Evolutionary conservation across 2,329 filamentous ascomycete species (phyloP).

Genomic region (Diaporthe australafricana): DNA sequence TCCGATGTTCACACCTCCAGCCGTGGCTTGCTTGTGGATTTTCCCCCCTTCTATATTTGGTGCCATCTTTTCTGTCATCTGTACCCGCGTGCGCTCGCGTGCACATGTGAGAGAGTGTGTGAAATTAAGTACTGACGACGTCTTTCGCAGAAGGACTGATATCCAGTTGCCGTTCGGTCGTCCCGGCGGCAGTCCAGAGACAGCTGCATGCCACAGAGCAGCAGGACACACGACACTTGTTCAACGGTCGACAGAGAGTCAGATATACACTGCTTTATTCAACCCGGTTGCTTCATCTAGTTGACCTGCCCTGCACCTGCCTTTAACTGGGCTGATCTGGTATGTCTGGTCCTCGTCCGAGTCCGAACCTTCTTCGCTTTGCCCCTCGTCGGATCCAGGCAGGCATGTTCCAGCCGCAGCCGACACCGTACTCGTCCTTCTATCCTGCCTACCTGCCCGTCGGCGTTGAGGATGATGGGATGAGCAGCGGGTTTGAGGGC

Average conservation of each 20-base stretch:
- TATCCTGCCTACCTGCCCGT: constrained; percentile 10
- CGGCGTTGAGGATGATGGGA: constrained; percentile 54
- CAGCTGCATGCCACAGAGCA: constrained; percentile 8
- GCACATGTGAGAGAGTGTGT: constrained; percentile 18
- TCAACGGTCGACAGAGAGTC: neutral
- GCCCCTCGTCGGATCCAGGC: neutral
- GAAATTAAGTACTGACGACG: constrained; percentile 19
- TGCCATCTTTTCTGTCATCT: neutral
- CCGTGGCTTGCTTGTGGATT: constrained; percentile 1
- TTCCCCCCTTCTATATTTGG: neutral
- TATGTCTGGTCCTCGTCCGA: neutral
- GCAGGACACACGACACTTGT: constrained; percentile 19
- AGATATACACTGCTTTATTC: constrained; percentile 11
- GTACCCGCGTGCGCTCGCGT: neutral
- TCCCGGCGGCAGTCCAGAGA: constrained; percentile 11
- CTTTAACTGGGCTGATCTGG: constrained; percentile 8
- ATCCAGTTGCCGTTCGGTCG: constrained; percentile 24
- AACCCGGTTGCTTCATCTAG: neutral
- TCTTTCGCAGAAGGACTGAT: constrained; percentile 16
- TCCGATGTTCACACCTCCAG: neutral
- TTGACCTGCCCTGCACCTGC: neutral
- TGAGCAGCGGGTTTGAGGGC: constrained; percentile 41
- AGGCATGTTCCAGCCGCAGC: constrained; percentile 68
- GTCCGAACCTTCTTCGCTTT: neutral
- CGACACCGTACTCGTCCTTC: constrained; percentile 58